Evolutionary conservation across 305 asterid genomes (phyloP), one percentile per base, ranked within the genome.

Genomic region (Salvia sclarea): DNA sequence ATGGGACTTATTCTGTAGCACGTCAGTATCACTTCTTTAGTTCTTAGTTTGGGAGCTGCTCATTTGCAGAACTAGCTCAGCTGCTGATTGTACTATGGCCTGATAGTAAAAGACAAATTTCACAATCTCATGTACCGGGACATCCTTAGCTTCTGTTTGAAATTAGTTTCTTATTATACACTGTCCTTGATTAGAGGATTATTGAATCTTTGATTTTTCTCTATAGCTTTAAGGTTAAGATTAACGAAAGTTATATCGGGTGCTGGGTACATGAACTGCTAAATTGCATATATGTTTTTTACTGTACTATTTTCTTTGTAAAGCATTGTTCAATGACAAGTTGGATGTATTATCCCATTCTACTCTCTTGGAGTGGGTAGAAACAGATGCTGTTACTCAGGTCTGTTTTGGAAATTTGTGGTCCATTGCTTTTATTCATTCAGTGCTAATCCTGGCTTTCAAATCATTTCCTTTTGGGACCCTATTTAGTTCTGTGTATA

Each of bases 91-190:
- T 14, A 14, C 13, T 28, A 59, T 58, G 54, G 67, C 61, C 25
- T 10, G 63, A 53, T 59, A 18, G 38, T 31, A 21, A 8, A 72
- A 48, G 52, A 40, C 54, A 61, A 52, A 44, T 28, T 30, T 49
- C 57, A 31, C 73, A 64, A 68, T 74, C 66, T 69, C 74, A 58
- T 56, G 64, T 66, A 20, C 65, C 61, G 60, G 33, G 68, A 21
- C 57, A 61, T 61, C 63, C 65, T 59, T 54, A 9, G 37, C 54
- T 61, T 70, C 33, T 60, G 62, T 50, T 57, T 68, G 43, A 58
- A 48, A 56, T 49, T 70, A 61, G 66, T 21, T 33, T 40, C 16
- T 13, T 61, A 37, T 58, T 62, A 59, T 70, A 50, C 66, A 70
- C 61, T 38, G 68, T 64, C 31, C 28, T 11, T 64, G 53, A 61